Conservation (phyloP, 306 rosid species). For the Quercus mongolica region DNA sequence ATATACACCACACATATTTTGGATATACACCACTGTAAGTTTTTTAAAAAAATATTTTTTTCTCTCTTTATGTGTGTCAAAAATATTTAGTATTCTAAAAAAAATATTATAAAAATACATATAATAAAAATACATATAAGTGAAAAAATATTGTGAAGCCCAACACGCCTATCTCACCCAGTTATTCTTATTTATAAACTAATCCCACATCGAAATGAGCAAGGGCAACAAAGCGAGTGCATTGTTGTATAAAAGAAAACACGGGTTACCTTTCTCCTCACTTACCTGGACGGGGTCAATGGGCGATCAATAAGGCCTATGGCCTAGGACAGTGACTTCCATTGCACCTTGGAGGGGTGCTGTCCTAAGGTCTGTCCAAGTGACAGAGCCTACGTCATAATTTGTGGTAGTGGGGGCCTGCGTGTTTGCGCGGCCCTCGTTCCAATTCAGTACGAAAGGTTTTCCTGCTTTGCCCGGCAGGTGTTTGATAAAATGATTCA, state of each 20-base stretch:
- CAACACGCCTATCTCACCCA: too few species aligned
- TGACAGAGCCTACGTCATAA: slow-evolving; percentile 32
- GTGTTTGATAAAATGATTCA: too few species aligned
- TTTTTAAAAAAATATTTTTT: too few species aligned
- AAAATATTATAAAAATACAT: too few species aligned
- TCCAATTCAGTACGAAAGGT: not conserved
- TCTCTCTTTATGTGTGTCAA: too few species aligned
- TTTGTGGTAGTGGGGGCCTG: slow-evolving; percentile 25
- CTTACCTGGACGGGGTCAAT: slow-evolving; percentile 31
- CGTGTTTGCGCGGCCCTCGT: slow-evolving; percentile 31
- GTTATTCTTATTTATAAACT: too few species aligned
- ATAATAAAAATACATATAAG: accelerated
- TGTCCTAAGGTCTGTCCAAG: slow-evolving; percentile 16
- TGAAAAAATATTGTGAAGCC: too few species aligned
- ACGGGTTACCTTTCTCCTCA: accelerated
- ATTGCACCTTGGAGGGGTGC: slow-evolving; percentile 15
- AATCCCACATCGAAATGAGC: not conserved
- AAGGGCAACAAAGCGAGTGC: not conserved
- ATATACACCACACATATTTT: too few species aligned
- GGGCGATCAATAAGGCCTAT: slow-evolving; percentile 12
- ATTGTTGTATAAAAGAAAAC: not conserved
- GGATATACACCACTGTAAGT: too few species aligned
- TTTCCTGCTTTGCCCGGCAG: accelerated
- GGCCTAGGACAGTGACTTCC: slow-evolving; percentile 14
- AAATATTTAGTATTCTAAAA: too few species aligned